Evolutionary conservation across 169 alveolate species (phyloP).

Genomic region (Plasmodium cynomolgi): DNA sequence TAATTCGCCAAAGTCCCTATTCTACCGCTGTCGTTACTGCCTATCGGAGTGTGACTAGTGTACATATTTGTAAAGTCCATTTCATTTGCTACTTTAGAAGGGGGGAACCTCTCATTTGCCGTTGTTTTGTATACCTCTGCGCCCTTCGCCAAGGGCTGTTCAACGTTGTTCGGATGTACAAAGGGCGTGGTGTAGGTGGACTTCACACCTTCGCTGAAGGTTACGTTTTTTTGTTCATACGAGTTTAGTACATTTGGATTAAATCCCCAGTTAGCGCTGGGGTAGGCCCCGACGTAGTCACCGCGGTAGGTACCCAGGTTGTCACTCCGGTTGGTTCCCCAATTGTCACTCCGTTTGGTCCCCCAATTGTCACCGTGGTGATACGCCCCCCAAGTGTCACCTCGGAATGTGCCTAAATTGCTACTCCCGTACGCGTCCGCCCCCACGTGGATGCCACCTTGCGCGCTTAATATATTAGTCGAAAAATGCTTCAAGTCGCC

Average conservation of each 20-base stretch:
- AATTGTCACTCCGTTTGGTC: not conserved
- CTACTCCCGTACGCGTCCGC: not conserved
- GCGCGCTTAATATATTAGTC: not conserved
- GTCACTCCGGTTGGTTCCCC: not conserved
- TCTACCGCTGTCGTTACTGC: slow-evolving; percentile 17
- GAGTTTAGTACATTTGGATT: not conserved
- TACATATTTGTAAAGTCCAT: slow-evolving; percentile 65
- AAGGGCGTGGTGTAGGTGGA: not conserved
- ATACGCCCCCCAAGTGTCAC: not conserved
- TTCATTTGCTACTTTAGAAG: slow-evolving; percentile 23
- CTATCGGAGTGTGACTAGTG: slow-evolving; percentile 39
- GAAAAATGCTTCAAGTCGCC: not conserved
- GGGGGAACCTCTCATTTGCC: not conserved
- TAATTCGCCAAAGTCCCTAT: not conserved
- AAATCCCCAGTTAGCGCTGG: not conserved
- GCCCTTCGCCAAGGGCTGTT: not conserved
- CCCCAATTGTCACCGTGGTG: not conserved
- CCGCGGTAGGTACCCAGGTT: not conserved
- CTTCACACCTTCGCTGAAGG: not conserved
- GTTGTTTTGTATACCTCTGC: not conserved
- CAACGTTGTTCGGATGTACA: not conserved
- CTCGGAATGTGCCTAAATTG: not conserved
- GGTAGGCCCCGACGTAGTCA: not conserved
- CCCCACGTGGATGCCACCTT: not conserved
- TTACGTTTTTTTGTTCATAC: not conserved